Percentiles rank a stretch among this genome's conserved stretches.
phyloP scores from a whole-genome alignment of 148 eudicot species.

The Camellia granthamiana region DNA sequence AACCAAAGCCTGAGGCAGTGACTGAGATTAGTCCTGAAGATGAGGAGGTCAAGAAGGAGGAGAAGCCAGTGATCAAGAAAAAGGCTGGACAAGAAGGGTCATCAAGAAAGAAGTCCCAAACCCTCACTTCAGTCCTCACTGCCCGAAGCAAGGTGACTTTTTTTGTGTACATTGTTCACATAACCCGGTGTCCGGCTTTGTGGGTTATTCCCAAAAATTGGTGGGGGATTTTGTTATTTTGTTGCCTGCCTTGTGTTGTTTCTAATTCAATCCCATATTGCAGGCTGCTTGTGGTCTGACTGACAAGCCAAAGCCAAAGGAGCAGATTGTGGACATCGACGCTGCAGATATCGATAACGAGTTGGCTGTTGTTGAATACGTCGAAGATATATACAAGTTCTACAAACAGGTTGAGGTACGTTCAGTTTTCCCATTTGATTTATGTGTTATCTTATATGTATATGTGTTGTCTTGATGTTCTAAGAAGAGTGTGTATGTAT shows the following conservation, averaged over 20 bases:
- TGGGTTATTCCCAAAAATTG: no score
- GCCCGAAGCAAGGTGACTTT: conserved; percentile 47
- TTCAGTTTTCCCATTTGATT: not conserved
- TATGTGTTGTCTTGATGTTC: no score
- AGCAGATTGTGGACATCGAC: conserved; percentile 44
- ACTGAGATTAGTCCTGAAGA: conserved; percentile 76
- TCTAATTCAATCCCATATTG: not conserved
- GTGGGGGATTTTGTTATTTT: not conserved
- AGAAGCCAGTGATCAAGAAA: conserved; percentile 14
- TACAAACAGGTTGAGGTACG: conserved; percentile 56
- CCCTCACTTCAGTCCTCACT: conserved; percentile 53
- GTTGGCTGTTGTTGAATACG: conserved; percentile 57
- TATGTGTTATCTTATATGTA: not conserved
- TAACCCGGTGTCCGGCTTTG: no score
- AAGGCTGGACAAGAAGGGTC: conserved; percentile 18
- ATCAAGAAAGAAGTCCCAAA: conserved; percentile 34
- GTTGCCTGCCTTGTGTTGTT: no score
- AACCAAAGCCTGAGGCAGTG: conserved; percentile 51
- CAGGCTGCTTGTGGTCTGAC: conserved; percentile 50
- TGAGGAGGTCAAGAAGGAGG: conserved; percentile 24
- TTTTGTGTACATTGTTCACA: no score
- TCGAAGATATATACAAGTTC: conserved; percentile 62
- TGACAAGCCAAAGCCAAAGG: conserved; percentile 34
- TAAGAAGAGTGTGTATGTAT: no score
- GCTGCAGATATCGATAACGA: conserved; percentile 55